Conservation (phyloP, 2,329 filamentous ascomycete genomes). For the Leptographium lundbergii region DNA sequence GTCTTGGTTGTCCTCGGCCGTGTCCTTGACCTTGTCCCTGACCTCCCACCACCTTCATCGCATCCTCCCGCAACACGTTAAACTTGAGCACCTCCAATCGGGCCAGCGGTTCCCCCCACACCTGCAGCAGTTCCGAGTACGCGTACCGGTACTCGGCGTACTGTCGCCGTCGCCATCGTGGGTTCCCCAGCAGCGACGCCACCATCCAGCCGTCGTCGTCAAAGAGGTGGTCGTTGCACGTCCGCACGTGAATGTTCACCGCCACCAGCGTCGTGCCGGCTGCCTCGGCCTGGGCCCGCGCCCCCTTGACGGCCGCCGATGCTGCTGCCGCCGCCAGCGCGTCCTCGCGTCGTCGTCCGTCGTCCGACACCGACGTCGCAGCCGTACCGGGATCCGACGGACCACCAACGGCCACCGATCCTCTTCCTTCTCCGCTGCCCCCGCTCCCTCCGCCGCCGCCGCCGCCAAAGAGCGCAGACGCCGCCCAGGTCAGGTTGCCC, state of each 20-base stretch:
- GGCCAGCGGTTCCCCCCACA: constrained; percentile 50
- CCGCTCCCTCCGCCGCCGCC: neutral
- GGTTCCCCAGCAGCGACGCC: constrained; percentile 42
- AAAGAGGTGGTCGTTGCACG: constrained; percentile 52
- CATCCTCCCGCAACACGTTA: constrained; percentile 44
- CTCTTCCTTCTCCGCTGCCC: neutral
- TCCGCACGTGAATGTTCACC: constrained; percentile 36
- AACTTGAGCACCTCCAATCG: constrained; percentile 59
- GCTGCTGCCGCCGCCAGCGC: neutral
- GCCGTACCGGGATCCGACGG: constrained; percentile 28
- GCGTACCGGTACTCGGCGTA: constrained; percentile 50
- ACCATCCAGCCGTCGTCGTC: constrained; percentile 56
- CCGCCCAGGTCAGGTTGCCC: constrained; percentile 38
- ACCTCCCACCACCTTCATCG: constrained; percentile 13
- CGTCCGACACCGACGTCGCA: constrained; percentile 41
- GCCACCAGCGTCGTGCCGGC: constrained; percentile 28
- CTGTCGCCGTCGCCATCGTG: constrained; percentile 23
- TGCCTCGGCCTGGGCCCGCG: neutral
- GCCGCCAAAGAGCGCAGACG: constrained; percentile 26
- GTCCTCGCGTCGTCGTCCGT: constrained; percentile 36
- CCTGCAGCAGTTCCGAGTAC: constrained; percentile 57
- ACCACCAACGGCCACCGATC: neutral
- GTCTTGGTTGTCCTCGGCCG: neutral
- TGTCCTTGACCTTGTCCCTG: constrained; percentile 11
- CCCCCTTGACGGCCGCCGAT: constrained; percentile 1